Conservation (phyloP, 345 rosid species). For the Populus pruinosa region DNA sequence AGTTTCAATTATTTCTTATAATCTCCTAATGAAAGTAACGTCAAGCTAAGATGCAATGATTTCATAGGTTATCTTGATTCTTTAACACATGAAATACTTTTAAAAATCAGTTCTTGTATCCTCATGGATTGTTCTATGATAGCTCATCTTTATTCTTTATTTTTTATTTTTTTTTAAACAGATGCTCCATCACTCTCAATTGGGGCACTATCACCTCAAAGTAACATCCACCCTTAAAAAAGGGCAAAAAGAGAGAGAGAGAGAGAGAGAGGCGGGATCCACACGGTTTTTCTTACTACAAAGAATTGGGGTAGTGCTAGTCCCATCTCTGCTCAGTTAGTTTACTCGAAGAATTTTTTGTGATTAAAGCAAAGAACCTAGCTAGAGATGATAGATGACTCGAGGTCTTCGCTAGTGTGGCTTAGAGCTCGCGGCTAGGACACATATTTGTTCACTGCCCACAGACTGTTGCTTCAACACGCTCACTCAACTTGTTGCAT, state of each 20-base stretch:
- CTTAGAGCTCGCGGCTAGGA: not conserved
- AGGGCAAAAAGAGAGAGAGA: no score
- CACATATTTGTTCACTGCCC: not conserved
- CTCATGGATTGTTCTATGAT: no score
- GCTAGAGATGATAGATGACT: not conserved
- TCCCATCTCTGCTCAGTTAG: not conserved
- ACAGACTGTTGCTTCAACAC: not conserved
- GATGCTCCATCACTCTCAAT: no score
- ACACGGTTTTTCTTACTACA: conserved; percentile 25
- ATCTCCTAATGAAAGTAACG: no score
- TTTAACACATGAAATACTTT: no score
- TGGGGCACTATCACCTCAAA: no score
- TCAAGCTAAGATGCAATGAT: no score
- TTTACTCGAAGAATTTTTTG: not conserved
- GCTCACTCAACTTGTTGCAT: not conserved
- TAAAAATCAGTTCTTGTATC: no score
- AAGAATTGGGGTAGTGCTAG: not conserved
- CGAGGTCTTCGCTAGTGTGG: not conserved
- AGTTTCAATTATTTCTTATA: no score
- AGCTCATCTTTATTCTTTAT: no score
- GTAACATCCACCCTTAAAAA: not conserved
- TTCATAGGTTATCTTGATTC: no score
- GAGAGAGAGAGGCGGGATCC: conserved; percentile 13
- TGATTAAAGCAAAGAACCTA: not conserved
- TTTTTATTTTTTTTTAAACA: no score